Evolutionary conservation across 371 early-diverging fungal species (phyloP).

Genomic region (Mucor racemosus): DNA sequence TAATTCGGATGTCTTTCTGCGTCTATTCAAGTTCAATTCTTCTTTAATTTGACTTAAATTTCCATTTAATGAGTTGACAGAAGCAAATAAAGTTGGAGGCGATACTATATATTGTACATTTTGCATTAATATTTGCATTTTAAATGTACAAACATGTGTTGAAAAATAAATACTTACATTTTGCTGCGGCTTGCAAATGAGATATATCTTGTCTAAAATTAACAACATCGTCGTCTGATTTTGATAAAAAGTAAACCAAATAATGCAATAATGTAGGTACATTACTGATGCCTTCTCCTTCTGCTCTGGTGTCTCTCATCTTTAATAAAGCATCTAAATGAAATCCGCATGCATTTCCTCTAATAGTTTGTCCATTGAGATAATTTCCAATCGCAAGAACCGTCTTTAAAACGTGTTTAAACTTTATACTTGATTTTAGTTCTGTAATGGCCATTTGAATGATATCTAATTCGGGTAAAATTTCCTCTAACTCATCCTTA

Average conservation of each 20-base stretch:
- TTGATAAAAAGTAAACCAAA: constrained; percentile 66
- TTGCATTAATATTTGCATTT: not conserved
- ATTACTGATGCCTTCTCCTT: constrained; percentile 57
- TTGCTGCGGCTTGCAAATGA: constrained; percentile 71
- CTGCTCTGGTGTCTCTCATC: constrained; percentile 75
- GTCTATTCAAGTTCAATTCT: constrained; percentile 51
- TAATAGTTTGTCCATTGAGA: constrained; percentile 76
- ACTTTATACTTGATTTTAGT: constrained; percentile 36
- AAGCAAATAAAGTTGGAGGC: constrained; percentile 63
- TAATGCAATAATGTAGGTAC: constrained; percentile 79
- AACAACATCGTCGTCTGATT: constrained; percentile 61
- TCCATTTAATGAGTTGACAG: constrained; percentile 60
- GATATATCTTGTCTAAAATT: constrained; percentile 72
- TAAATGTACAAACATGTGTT: not conserved
- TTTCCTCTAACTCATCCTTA: constrained; percentile 72
- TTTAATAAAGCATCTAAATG: constrained; percentile 72
- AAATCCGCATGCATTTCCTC: constrained; percentile 87
- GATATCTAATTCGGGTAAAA: constrained; percentile 52
- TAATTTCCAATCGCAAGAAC: constrained; percentile 84
- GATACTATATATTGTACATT: constrained; percentile 49
- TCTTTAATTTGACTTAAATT: constrained; percentile 63
- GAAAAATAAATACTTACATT: constrained; percentile 59
- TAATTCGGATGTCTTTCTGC: constrained; percentile 38
- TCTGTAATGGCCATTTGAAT: constrained; percentile 40
- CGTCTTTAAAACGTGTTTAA: constrained; percentile 67